Percentiles rank a stretch among this genome's conserved stretches.
These are phyloP conservation scores for Podospora australis DNA, from an alignment of 495 filamentous ascomycete genomes.

Conservation along the genomic window DNA sequence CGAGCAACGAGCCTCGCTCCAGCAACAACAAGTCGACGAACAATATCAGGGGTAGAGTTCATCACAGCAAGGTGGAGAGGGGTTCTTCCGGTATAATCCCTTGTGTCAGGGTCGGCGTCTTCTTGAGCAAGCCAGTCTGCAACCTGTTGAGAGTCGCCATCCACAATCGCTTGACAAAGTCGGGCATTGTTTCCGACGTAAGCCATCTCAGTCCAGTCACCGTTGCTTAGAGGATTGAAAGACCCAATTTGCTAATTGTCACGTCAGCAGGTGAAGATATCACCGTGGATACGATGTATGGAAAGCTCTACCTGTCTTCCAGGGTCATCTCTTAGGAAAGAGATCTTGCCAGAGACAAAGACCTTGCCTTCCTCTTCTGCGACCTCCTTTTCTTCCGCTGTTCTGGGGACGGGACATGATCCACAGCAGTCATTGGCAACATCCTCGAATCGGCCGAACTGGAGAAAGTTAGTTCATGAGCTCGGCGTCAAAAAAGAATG, in stretches of 20 bases:
- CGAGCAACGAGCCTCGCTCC: constrained; percentile 66
- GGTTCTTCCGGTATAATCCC: constrained; percentile 76
- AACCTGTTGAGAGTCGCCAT: constrained; percentile 60
- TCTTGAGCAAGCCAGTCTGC: constrained; percentile 59
- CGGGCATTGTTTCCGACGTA: constrained; percentile 66
- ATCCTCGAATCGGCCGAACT: constrained; percentile 60
- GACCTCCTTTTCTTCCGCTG: constrained; percentile 60
- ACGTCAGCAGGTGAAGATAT: too few species aligned
- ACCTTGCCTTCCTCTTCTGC: constrained; percentile 64
- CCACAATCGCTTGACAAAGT: constrained; percentile 71
- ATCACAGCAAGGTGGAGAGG: constrained; percentile 71
- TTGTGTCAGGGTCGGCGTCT: constrained; percentile 50
- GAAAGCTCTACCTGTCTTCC: constrained; percentile 69
- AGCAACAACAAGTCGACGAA: constrained; percentile 62
- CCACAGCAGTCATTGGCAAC: constrained; percentile 76
- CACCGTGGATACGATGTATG: too few species aligned
- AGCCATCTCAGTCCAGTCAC: constrained; percentile 76
- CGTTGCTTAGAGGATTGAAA: constrained; percentile 74
- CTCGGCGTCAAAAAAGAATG: too few species aligned
- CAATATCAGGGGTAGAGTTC: constrained; percentile 58
- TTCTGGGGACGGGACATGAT: constrained; percentile 60
- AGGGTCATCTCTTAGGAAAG: constrained; percentile 71
- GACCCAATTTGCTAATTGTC: too few species aligned
- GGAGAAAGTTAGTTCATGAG: constrained; percentile 20
- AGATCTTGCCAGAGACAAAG: constrained; percentile 62